A percentile compares a stretch with the other conserved stretches of the same genome.
phyloP scores from a whole-genome alignment of 345 rosid genomes.

The Syzygium aromaticum region DNA sequence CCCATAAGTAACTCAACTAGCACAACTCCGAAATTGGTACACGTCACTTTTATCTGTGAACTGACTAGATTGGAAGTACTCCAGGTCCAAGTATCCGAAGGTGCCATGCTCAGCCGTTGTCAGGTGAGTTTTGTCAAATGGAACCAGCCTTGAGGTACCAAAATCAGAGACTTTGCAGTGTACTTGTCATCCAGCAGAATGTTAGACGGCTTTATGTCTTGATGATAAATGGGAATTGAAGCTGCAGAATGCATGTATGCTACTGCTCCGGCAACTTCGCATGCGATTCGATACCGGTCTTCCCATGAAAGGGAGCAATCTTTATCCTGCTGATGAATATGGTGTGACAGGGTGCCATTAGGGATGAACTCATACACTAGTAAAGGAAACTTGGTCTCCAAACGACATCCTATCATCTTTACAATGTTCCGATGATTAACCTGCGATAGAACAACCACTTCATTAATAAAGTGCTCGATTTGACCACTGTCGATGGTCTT shows the following conservation, averaged over 20 bases:
- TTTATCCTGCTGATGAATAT: slow-evolving; percentile 15
- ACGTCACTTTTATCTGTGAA: slow-evolving; percentile 32
- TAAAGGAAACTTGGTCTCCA: slow-evolving; percentile 37
- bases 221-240: slow-evolving; percentile 18
- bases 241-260: slow-evolving; percentile 31
- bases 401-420: slow-evolving; percentile 33
- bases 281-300: slow-evolving; percentile 16
- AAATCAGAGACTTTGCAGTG: slow-evolving; percentile 36
- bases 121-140: slow-evolving; percentile 24
- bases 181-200: slow-evolving; percentile 30
- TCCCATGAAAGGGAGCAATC: slow-evolving; percentile 20
- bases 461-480: slow-evolving; percentile 36
- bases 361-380: slow-evolving; percentile 27
- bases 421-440: slow-evolving; percentile 40
- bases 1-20: neutral
- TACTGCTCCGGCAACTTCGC: slow-evolving; percentile 17
- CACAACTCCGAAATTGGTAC: slow-evolving; percentile 31
- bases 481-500: slow-evolving; percentile 21
- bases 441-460: slow-evolving; percentile 31
- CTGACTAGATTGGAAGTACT: slow-evolving; percentile 18
- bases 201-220: slow-evolving; percentile 27
- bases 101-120: slow-evolving; percentile 31
- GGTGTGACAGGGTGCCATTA: slow-evolving; percentile 31
- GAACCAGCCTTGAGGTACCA: slow-evolving; percentile 36
- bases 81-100: slow-evolving; percentile 35